Evolutionary conservation across 768 basidiomycete species (phyloP).

Genomic region (Lepiota venenata): DNA sequence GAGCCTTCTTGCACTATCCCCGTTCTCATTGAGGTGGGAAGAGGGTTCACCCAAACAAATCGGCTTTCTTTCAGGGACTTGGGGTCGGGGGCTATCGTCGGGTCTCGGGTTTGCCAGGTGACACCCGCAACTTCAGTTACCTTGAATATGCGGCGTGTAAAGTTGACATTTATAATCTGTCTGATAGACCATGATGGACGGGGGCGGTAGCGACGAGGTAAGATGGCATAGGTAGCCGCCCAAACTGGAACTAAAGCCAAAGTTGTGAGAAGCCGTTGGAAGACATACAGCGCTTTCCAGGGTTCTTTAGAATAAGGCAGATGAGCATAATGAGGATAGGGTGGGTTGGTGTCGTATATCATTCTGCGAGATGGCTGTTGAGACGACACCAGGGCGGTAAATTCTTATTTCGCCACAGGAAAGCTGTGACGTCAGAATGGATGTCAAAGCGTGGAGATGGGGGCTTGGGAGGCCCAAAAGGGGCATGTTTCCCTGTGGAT

Average conservation of each 20-base stretch:
- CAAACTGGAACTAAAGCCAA: slow-evolving; percentile 44
- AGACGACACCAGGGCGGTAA: too few relatives aligned
- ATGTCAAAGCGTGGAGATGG: too few relatives aligned
- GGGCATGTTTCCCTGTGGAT: too few relatives aligned
- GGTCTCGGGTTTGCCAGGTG: slow-evolving; percentile 49
- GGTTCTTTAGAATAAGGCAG: slow-evolving; percentile 44
- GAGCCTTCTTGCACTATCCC: slow-evolving; percentile 39
- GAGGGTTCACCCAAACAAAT: slow-evolving; percentile 46
- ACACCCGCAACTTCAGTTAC: slow-evolving; percentile 56
- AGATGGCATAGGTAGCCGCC: slow-evolving; percentile 38
- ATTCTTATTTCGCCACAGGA: too few relatives aligned
- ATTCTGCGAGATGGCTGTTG: slow-evolving; percentile 5
- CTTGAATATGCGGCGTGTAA: slow-evolving; percentile 48
- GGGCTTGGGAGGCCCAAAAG: too few relatives aligned
- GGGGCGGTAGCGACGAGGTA: slow-evolving; percentile 43
- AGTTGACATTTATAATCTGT: slow-evolving; percentile 49
- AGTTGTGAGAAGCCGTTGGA: slow-evolving; percentile 45
- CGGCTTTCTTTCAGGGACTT: slow-evolving; percentile 38
- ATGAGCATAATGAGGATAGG: slow-evolving; percentile 38
- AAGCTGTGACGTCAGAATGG: too few relatives aligned
- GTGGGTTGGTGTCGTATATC: slow-evolving; percentile 28
- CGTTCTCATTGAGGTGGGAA: slow-evolving; percentile 34
- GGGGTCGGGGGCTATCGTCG: slow-evolving; percentile 25
- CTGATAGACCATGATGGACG: slow-evolving; percentile 46
- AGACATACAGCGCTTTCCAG: slow-evolving; percentile 43